These are phyloP conservation scores for Athelia sp. DNA, from an alignment of 1,284 basidiomycete species.

Conservation along the genomic window DNA sequence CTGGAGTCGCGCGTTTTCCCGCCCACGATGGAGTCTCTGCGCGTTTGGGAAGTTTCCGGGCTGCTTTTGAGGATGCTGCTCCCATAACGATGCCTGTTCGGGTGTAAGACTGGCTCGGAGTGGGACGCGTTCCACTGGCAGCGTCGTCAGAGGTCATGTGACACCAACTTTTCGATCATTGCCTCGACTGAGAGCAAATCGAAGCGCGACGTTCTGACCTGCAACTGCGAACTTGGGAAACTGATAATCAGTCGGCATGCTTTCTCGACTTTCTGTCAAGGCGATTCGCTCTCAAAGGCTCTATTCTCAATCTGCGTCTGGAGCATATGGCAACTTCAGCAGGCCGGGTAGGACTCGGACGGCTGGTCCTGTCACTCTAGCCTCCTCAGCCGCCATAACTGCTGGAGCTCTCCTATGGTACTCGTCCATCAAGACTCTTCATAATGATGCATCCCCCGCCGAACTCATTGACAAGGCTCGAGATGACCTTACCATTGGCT, in stretches of 20 bases:
- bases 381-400: conserved; percentile 20
- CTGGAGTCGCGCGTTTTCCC: conserved; percentile 35
- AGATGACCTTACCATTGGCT: conserved; percentile 5
- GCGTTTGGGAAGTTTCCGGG: conserved; percentile 57
- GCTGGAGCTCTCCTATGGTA: conserved; percentile 31
- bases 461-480: conserved; percentile 5
- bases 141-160: too few species aligned
- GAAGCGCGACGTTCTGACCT: too few species aligned
- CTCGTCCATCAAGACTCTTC: conserved; percentile 20
- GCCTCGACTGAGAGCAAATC: too few species aligned
- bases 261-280: too few species aligned
- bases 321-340: conserved; percentile 5
- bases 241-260: too few species aligned
- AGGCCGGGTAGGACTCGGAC: background rate
- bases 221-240: too few species aligned
- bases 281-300: conserved; percentile 15
- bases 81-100: conserved; percentile 55
- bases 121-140: too few species aligned
- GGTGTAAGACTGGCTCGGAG: too few species aligned
- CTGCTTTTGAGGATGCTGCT: conserved; percentile 59
- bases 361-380: conserved; percentile 13
- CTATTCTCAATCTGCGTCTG: conserved; percentile 16
- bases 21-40: conserved; percentile 44
- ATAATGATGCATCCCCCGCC: conserved; percentile 26
- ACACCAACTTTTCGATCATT: too few species aligned